Base-by-base conservation (phyloP, 345 rosid species). In the Populus nigra region DNA sequence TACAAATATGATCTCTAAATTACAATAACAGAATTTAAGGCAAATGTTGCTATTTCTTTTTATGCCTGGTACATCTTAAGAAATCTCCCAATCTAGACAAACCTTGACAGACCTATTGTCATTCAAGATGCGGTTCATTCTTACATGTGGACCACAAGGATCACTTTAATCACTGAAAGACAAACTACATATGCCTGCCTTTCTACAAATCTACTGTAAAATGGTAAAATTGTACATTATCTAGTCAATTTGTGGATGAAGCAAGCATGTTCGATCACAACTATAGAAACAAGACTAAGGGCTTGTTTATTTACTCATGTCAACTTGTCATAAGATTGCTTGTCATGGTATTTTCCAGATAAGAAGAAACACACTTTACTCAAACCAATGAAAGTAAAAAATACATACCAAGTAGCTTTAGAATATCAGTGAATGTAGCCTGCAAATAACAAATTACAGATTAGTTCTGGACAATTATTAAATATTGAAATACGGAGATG, bases 371-470 rank as follows among this genome's bases (percentile, higher is more conserved):
- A 38, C 16, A 69, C 3, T 11, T 8, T 65, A 39, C 66, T 25
- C 65, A 9, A 38, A 68, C 53, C 23, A 68, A 65, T 31, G 17
- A 1, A 79, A 67, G 65, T 7, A 66, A 84, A 66, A 62, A 75
- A 79, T 9, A 38, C 91, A 66, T 92, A 95, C 99, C 96, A 7
- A 95, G 97, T 77, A 43, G 81, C 81, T 90, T 90, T 79, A 95
- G 86, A 80, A 95, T 93, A 86, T 95, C 99, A 0, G 96, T 91
- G 83, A 95, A 93, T 13, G 99, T 95, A 67, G 99, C 96, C 99
- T 95, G 96, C 89, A 92, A 74, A 81, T 45, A 77, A 63, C 72
- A 72, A 47, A 83, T 71, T 50, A 59, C 74, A 70, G 59, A 66
- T 68, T 69, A 33, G 69, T 43, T 41, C 17, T 53, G 65, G 41